Conservation (phyloP, 257 asterid genomes). For the Fraxinus pennsylvanica region DNA sequence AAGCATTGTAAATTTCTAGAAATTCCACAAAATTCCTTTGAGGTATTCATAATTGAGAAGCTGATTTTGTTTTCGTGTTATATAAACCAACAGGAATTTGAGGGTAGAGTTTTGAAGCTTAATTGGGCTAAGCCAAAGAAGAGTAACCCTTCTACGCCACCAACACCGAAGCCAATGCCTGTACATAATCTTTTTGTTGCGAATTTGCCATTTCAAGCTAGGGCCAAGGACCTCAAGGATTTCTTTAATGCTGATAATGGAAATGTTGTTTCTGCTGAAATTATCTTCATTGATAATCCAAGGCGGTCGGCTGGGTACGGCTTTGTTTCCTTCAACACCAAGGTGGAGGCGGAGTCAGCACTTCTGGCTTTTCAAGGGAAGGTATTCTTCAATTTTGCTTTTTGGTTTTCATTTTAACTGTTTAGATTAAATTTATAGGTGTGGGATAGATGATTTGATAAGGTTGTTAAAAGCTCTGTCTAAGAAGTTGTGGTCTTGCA, state of each 20-base stretch:
- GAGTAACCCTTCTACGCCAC: constrained; percentile 41
- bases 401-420: neutral
- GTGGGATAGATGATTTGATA: neutral
- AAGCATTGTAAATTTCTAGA: constrained; percentile 31
- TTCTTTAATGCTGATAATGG: constrained; percentile 62
- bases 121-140: constrained; percentile 80
- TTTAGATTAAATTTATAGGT: neutral
- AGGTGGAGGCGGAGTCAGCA: constrained; percentile 78
- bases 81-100: constrained; percentile 53
- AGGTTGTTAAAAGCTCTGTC: constrained; percentile 9
- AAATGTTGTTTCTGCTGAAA: constrained; percentile 80
- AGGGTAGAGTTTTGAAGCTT: constrained; percentile 75
- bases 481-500: constrained; percentile 33
- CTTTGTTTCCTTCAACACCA: constrained; percentile 74
- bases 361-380: constrained; percentile 64
- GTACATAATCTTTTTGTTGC: constrained; percentile 77
- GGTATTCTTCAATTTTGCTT: constrained; percentile 41
- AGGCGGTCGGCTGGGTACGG: constrained; percentile 86
- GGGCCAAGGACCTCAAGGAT: constrained; percentile 71
- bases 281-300: constrained; percentile 64
- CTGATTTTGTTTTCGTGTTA: neutral
- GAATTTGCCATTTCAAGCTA: constrained; percentile 67
- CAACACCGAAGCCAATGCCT: constrained; percentile 50
- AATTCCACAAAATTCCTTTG: neutral
- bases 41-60: neutral